These are phyloP conservation scores for Hanseniaspora osmophila DNA, from an alignment of 805 yeast species.

Conservation along the genomic window DNA sequence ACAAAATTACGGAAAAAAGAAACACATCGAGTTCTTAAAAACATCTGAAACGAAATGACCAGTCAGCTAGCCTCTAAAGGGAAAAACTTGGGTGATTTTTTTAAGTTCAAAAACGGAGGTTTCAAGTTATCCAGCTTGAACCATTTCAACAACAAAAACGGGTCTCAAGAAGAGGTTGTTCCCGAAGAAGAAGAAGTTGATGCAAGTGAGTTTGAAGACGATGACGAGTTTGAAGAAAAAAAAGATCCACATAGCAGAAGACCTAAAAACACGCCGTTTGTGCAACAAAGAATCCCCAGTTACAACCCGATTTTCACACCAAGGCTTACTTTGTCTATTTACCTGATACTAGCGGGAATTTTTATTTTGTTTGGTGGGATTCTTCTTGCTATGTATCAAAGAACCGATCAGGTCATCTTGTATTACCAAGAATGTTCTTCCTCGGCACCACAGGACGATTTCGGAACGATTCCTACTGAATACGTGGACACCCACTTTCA, in stretches of 20 bases:
- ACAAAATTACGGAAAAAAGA: too few species aligned
- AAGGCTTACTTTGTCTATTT: constrained; percentile 70
- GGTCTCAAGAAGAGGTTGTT: not conserved
- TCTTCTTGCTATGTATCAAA: constrained; percentile 52
- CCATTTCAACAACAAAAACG: not conserved
- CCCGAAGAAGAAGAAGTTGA: constrained; percentile 20
- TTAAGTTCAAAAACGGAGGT: not conserved
- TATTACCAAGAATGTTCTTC: constrained; percentile 62
- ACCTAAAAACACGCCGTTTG: constrained; percentile 62
- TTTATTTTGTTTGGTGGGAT: constrained; percentile 87
- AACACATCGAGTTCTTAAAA: too few species aligned
- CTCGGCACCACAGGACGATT: constrained; percentile 32
- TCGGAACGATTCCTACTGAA: constrained; percentile 39
- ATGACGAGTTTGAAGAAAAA: constrained; percentile 25
- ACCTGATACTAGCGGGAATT: constrained; percentile 58
- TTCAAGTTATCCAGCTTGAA: not conserved
- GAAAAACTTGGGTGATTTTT: not conserved
- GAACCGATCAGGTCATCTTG: constrained; percentile 57
- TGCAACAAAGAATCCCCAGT: constrained; percentile 48
- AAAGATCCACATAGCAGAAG: constrained; percentile 38
- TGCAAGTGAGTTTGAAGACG: constrained; percentile 26
- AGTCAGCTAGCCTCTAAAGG: not conserved
- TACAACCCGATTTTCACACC: constrained; percentile 81
- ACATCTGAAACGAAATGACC: not conserved
- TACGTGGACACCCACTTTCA: constrained; percentile 47